phyloP scores from a whole-genome alignment of 2,329 filamentous ascomycete species.

The Xylaria sp. region DNA sequence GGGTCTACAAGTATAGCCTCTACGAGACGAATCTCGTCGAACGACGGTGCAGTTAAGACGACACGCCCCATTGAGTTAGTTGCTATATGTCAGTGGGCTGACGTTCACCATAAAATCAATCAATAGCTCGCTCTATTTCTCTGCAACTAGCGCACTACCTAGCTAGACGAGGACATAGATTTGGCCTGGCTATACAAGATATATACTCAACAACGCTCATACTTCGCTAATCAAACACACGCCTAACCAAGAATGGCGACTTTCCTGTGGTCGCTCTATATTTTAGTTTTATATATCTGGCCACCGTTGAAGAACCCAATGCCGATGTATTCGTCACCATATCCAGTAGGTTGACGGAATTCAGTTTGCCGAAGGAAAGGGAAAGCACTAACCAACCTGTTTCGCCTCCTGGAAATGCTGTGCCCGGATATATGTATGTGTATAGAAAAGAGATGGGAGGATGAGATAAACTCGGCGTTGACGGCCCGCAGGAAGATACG shows the following conservation, averaged over 20 bases:
- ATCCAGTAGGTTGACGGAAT: slow-evolving; percentile 9
- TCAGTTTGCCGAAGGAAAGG: not conserved
- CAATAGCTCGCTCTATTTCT: not conserved
- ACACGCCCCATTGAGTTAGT: not conserved
- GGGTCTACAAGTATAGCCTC: not conserved
- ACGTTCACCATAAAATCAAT: not conserved
- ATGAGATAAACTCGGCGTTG: not conserved
- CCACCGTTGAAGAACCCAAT: not conserved
- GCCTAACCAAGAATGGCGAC: slow-evolving; percentile 17
- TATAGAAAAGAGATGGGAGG: not conserved
- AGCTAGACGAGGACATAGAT: not conserved
- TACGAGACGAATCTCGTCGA: not conserved
- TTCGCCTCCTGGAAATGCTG: slow-evolving; percentile 3
- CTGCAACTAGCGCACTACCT: not conserved
- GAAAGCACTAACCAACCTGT: slow-evolving; percentile 10
- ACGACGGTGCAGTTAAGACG: not conserved
- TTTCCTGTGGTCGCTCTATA: slow-evolving; percentile 28
- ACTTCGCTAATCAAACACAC: slow-evolving; percentile 8
- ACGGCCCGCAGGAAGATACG: not conserved
- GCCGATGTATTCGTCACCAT: not conserved
- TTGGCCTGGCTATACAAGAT: slow-evolving; percentile 12
- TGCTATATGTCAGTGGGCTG: not conserved
- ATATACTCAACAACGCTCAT: slow-evolving; percentile 18
- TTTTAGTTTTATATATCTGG: slow-evolving; percentile 9
- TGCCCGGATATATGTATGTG: slow-evolving; percentile 8